Evolutionary conservation across 208 protist species (phyloP), one percentile per base, ranked within the genome.

Genomic region (Acanthamoeba divionensis): DNA sequence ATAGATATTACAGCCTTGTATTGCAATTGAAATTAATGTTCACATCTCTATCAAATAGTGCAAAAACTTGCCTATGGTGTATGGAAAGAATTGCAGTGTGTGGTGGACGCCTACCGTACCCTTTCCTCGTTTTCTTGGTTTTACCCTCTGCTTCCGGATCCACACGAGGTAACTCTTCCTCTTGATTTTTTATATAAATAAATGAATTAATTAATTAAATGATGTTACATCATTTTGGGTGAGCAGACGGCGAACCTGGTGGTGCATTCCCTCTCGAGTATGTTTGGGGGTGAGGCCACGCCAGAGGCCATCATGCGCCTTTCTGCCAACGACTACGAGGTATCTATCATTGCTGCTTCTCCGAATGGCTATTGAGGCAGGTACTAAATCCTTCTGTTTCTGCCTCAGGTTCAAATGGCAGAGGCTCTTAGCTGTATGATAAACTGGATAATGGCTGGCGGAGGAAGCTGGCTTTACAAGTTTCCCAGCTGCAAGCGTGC

Each of bases 41-140:
- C 33, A 9, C 5, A 0, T 65, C 8, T 65, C 12, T 65, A 1
- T 6, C 24, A 36, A 36, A 65, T 63, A 63, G 2, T 63, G 24
- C n/a, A n/a, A n/a, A 63, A 33, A 63, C 31, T 12, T 63, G 24
- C 31, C 31, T 63, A 63, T 33, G 24, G 55, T 6, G 31, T 63
- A 6, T n/a, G 12, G 52, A 57, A 57, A 57, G 13, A 57, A 57
- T 57, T 57, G 33, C 6, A 36, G 24, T 44, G 29, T 41, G 24
- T 71, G 24, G 69, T 79, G 69, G 69, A 79, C 21, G 69, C 69
- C 44, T 79, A 79, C 24, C 69, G 69, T 33, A 48, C 55, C 45
- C 41, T 79, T 21, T 41, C 45, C 33, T 79, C 55, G 24, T 79
- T 79, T 48, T 79, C 69, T 10, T n/a, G 45, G n/a, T 79, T 79